Evolutionary conservation across 257 asterid genomes (phyloP), one percentile per base, ranked within the genome.

Genomic region (Perilla frutescens): DNA sequence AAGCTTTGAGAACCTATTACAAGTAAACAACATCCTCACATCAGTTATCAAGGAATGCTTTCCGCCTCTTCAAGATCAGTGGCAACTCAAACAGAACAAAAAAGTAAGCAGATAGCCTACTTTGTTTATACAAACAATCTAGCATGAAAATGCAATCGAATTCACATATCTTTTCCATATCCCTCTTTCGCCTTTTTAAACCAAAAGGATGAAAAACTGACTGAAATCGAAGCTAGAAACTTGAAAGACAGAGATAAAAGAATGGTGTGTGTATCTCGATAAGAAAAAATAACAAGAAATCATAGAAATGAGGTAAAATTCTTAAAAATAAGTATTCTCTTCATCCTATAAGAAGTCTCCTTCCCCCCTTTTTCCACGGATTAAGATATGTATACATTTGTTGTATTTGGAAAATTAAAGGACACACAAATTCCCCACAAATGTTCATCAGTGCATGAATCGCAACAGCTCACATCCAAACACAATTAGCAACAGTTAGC

Each of bases 1-100:
- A 89, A 61, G 66, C 96, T 84, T 86, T 89, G 81, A 92, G 89
- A 54, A 92, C 98, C 98, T 92, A 74, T 51, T 40, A 77, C 40
- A 62, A 47, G 34, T 36, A 48, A 32, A 50, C 71, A 41, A 36
- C 77, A 53, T 65, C 49, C 73, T 57, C 47, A 48, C 31, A 70
- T 75, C 67, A 57, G 37, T 55, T 32, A 67, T 41, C 34, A 78
- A 29, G 20, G 1, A 51, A 12, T 62, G 50, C 29, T 36, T 65
- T 31, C 9, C 8, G 32, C 58, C 43, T 13, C 29, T 29, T 57
- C 66, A 55, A 6, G 31, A 41, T 55, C 63, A 71, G 11, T 11
- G 43, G 58, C 53, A 50, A 32, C 44, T 41, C 71, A 70, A 70
- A 62, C 71, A 66, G 48, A 66, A 32, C 56, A 66, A 26, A 36